Percentiles rank a stretch among this genome's conserved stretches.
Evolutionary conservation across 1,284 basidiomycete species (phyloP).

Genomic region (Flammula alnicola): DNA sequence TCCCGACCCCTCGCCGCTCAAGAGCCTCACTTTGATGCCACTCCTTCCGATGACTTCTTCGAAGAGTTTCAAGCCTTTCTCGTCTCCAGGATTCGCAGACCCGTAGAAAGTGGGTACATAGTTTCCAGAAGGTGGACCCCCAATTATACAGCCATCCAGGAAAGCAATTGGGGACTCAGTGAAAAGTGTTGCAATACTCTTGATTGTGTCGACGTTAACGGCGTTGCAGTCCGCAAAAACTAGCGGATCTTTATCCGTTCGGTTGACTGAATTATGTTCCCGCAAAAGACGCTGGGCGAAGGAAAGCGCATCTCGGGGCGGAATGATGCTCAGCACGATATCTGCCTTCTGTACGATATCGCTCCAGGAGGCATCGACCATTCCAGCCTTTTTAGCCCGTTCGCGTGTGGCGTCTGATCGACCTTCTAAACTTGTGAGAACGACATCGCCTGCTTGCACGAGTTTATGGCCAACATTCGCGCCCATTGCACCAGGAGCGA

Average conservation of each 20-base stretch:
- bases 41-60: conserved; percentile 39
- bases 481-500: conserved; percentile 47
- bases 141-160: conserved; percentile 64
- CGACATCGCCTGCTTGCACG: conserved; percentile 45
- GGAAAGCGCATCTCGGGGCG: conserved; percentile 54
- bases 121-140: conserved; percentile 51
- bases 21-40: conserved; percentile 50
- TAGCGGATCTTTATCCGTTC: conserved; percentile 21
- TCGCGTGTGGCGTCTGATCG: conserved; percentile 51
- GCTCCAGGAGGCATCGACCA: conserved; percentile 50
- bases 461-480: conserved; percentile 35
- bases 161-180: conserved; percentile 44
- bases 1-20: conserved; percentile 51
- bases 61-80: conserved; percentile 46
- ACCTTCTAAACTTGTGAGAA: conserved; percentile 55
- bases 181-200: conserved; percentile 52
- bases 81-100: conserved; percentile 41
- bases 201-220: conserved; percentile 54
- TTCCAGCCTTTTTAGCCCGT: conserved; percentile 56
- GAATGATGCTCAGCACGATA: conserved; percentile 61
- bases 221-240: conserved; percentile 67
- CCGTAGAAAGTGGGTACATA: conserved; percentile 63
- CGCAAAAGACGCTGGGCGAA: conserved; percentile 50
- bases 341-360: conserved; percentile 48
- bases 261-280: conserved; percentile 25